Evolutionary conservation across 78 protist genomes (phyloP).

Genomic region (Dictyostelium capitatum): DNA sequence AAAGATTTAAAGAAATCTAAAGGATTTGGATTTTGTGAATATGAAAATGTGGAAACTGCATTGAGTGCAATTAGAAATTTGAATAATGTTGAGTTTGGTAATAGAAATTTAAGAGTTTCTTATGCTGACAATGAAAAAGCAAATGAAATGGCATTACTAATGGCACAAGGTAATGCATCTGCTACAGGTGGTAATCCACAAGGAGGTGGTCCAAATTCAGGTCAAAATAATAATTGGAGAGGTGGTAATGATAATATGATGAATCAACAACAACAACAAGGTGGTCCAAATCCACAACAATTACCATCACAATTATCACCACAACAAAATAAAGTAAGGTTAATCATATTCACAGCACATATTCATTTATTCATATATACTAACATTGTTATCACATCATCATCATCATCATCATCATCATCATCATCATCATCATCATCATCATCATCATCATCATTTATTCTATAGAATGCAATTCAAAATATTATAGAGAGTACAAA

Average conservation of each 20-base stretch:
- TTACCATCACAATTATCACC: conserved; percentile 21
- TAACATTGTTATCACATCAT: not conserved
- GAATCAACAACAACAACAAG: conserved; percentile 6
- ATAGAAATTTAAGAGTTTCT: conserved; percentile 78
- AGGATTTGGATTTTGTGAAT: conserved; percentile 96
- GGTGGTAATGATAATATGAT: conserved; percentile 10
- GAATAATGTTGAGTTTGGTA: conserved; percentile 72
- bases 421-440: not conserved
- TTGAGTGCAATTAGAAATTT: conserved; percentile 87
- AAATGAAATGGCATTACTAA: conserved; percentile 19
- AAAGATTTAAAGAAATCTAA: conserved; percentile 89
- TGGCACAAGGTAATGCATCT: not conserved
- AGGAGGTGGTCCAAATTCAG: not conserved
- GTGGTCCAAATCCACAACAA: not conserved
- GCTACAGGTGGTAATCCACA: conserved; percentile 5
- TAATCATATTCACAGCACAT: not conserved
- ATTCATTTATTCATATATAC: not conserved
- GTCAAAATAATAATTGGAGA: conserved; percentile 8
- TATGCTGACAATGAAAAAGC: conserved; percentile 85
- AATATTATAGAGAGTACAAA: conserved; percentile 39
- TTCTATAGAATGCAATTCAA: conserved; percentile 32
- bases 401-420: not conserved
- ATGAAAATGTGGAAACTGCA: conserved; percentile 88
- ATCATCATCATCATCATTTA: not conserved
- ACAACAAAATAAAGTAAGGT: not conserved